Base-by-base conservation (phyloP, 73 alveolate species). In the Tetrahymena elliotti region DNA sequence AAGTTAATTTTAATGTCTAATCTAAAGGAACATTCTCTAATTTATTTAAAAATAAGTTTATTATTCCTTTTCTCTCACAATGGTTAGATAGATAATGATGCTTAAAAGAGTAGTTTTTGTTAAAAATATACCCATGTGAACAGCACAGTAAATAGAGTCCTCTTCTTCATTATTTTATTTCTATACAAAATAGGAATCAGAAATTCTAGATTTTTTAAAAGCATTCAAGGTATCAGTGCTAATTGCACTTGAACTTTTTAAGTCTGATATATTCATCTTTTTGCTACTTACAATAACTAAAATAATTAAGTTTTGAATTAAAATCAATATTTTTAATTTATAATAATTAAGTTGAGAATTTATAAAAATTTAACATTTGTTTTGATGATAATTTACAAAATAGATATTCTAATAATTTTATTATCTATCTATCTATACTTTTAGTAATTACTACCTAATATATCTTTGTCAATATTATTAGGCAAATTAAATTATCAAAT, bases 41-140 rank as follows among this genome's bases (percentile, higher is more conserved):
- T 68, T 2, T 68, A n/a, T 27, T 16, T n/a, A 10, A 40, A 40
- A 40, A 10, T 40, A 40, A 40, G 54, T 40, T n/a, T n/a, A n/a
- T n/a, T n/a, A n/a, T n/a, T n/a, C n/a, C n/a, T n/a, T n/a, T n/a
- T n/a, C n/a, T n/a, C n/a, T n/a, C n/a, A n/a, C n/a, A n/a, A n/a
- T n/a, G n/a, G n/a, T n/a, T n/a, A n/a, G n/a, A n/a, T n/a, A n/a
- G n/a, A n/a, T n/a, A n/a, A n/a, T n/a, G n/a, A n/a, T n/a, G n/a
- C n/a, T n/a, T n/a, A n/a, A n/a, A n/a, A n/a, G n/a, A n/a, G n/a
- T n/a, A n/a, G n/a, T n/a, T n/a, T n/a, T n/a, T n/a, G n/a, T n/a
- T n/a, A n/a, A n/a, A n/a, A n/a, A n/a, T n/a, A n/a, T 68, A 68
- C 88, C 88, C 88, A 68, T 68, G n/a, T 68, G 88, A 68, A 68